Percentiles rank a stretch among this genome's conserved stretches.
Evolutionary conservation across 2,329 filamentous ascomycete genomes (phyloP).

Genomic region (Xylaria sp.): DNA sequence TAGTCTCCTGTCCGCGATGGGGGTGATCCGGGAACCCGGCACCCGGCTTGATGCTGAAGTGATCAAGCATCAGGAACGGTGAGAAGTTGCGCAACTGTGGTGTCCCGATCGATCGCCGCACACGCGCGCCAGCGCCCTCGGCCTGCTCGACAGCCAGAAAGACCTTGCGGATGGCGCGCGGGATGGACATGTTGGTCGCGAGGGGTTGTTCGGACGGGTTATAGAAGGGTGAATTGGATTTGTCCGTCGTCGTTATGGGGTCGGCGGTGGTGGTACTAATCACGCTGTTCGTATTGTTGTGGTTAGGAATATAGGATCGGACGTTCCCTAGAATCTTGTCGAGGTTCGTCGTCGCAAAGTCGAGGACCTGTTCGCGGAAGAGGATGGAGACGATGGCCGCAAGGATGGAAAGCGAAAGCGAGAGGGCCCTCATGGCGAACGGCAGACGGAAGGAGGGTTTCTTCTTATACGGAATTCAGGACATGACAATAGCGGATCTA

Average conservation of each 20-base stretch:
- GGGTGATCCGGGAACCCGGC: slow-evolving; percentile 90
- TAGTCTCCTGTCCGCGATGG: slow-evolving; percentile 77
- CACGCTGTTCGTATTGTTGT: slow-evolving; percentile 10
- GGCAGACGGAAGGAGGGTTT: slow-evolving; percentile 4
- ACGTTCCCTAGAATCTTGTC: slow-evolving; percentile 26
- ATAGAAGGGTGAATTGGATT: slow-evolving; percentile 31
- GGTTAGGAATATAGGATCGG: slow-evolving; percentile 14
- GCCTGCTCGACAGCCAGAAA: slow-evolving; percentile 84
- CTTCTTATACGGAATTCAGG: slow-evolving; percentile 16
- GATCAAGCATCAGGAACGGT: slow-evolving; percentile 95
- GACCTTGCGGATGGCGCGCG: slow-evolving; percentile 78
- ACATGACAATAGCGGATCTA: slow-evolving; percentile 18
- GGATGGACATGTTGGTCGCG: slow-evolving; percentile 62
- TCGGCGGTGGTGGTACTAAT: slow-evolving; percentile 15
- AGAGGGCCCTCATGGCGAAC: slow-evolving; percentile 43
- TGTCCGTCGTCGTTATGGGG: slow-evolving; percentile 17
- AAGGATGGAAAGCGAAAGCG: slow-evolving; percentile 42
- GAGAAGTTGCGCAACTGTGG: slow-evolving; percentile 81
- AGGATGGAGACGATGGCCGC: slow-evolving; percentile 43
- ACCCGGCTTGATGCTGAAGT: slow-evolving; percentile 79
- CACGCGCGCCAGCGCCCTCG: slow-evolving; percentile 85
- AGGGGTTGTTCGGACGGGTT: slow-evolving; percentile 35
- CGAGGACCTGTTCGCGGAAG: slow-evolving; percentile 38
- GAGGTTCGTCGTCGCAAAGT: slow-evolving; percentile 29
- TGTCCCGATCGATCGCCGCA: slow-evolving; percentile 86